A percentile compares a stretch with the other conserved stretches of the same genome.
phyloP scores from a whole-genome alignment of 2,329 filamentous ascomycete genomes.

The Onygena corvina region DNA sequence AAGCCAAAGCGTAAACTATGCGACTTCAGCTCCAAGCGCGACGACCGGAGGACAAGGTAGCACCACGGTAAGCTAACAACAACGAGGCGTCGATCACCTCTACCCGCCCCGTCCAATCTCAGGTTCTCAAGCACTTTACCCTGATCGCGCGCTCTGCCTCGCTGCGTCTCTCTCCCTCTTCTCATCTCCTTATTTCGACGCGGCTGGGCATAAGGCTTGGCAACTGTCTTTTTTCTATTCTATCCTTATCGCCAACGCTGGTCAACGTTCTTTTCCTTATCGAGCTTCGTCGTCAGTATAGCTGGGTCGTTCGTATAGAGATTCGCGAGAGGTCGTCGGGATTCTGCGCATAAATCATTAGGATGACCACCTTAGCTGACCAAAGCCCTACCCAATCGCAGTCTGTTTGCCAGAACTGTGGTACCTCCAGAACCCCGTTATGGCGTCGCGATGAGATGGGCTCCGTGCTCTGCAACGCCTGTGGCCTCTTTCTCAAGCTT shows the following conservation, averaged over 20 bases:
- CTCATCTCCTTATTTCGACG: conserved; percentile 16
- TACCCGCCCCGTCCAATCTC: background rate
- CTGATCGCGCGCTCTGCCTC: conserved; percentile 9
- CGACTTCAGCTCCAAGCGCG: conserved; percentile 52
- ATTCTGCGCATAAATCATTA: conserved; percentile 19
- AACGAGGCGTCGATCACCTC: conserved; percentile 17
- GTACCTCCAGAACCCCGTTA: conserved; percentile 85
- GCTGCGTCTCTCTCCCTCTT: background rate
- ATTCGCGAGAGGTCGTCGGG: background rate
- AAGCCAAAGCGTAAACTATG: conserved; percentile 46
- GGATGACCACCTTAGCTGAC: conserved; percentile 40
- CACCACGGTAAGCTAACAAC: conserved; percentile 30
- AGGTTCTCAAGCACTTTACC: background rate
- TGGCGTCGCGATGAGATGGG: conserved; percentile 96
- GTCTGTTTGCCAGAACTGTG: conserved; percentile 94
- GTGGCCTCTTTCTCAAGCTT: conserved; percentile 91
- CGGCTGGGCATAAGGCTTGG: conserved; percentile 25
- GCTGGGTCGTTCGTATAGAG: too few species aligned
- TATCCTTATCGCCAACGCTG: conserved; percentile 39
- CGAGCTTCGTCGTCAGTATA: background rate
- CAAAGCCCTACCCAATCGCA: conserved; percentile 52
- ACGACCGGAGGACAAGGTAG: conserved; percentile 52
- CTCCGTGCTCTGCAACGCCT: conserved; percentile 94
- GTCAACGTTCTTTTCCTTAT: conserved; percentile 32
- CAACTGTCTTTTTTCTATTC: conserved; percentile 28